phyloP scores from a whole-genome alignment of 306 rosid species.

The Medicago truncatula region MtrunA17r5.0-ANR NC_053043.1:12142001-12142500 shows the following conservation, averaged over 20 bases:
- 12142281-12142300: constrained; percentile 77
- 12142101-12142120: constrained; percentile 92
- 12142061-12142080: constrained; percentile 81
- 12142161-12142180: constrained; percentile 90
- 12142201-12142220: constrained; percentile 69
- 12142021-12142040: constrained; percentile 74
- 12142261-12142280: constrained; percentile 75
- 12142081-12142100: constrained; percentile 79
- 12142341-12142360: constrained; percentile 18
- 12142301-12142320: constrained; percentile 48
- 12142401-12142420: too few species aligned
- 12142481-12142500: too few species aligned
- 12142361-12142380: neutral
- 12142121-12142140: constrained; percentile 92
- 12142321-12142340: constrained; percentile 38
- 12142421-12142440: too few species aligned
- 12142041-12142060: constrained; percentile 80
- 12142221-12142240: constrained; percentile 77
- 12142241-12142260: constrained; percentile 70
- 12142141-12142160: constrained; percentile 72
- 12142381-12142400: too few species aligned
- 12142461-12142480: too few species aligned
- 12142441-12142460: too few species aligned
- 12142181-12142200: constrained; percentile 69
- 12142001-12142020: constrained; percentile 71